phyloP scores from a whole-genome alignment of 345 rosid genomes.

The Corchorus olitorius region DNA sequence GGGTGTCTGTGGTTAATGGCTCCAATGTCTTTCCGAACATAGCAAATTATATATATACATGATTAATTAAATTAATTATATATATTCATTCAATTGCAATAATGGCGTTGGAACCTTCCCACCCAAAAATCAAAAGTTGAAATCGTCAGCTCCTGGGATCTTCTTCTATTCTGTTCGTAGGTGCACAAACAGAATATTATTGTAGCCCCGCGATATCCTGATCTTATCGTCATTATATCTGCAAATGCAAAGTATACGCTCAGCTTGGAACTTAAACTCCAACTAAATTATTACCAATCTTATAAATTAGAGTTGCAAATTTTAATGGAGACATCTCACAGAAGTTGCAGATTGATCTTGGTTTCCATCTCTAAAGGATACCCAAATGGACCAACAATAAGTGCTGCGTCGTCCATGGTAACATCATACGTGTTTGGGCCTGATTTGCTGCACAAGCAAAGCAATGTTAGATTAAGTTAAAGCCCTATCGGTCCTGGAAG shows the following conservation, averaged over 20 bases:
- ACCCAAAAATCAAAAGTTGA: too few relatives aligned
- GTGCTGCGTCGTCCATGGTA: constrained; percentile 83
- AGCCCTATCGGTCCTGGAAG: background rate
- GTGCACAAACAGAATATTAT: constrained; percentile 66
- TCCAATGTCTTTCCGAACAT: too few relatives aligned
- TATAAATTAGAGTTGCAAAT: background rate
- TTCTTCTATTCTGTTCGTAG: constrained; percentile 29
- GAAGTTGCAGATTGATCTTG: constrained; percentile 53
- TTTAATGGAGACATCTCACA: constrained; percentile 50
- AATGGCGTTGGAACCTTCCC: too few relatives aligned
- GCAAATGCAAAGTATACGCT: constrained; percentile 26
- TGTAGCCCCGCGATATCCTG: constrained; percentile 75
- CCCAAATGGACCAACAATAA: constrained; percentile 75
- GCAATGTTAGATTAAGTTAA: background rate
- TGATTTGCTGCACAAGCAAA: constrained; percentile 49
- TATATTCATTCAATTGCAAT: too few relatives aligned
- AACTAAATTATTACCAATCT: background rate
- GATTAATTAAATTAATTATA: too few relatives aligned
- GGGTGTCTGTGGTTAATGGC: too few relatives aligned
- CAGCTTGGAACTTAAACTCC: background rate
- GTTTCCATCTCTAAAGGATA: constrained; percentile 72
- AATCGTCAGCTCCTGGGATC: background rate
- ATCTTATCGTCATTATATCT: constrained; percentile 75
- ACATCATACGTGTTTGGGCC: constrained; percentile 44
- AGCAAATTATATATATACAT: too few relatives aligned